phyloP scores from a whole-genome alignment of 2,329 filamentous ascomycete genomes.

The Ophiostoma piceae region DNA sequence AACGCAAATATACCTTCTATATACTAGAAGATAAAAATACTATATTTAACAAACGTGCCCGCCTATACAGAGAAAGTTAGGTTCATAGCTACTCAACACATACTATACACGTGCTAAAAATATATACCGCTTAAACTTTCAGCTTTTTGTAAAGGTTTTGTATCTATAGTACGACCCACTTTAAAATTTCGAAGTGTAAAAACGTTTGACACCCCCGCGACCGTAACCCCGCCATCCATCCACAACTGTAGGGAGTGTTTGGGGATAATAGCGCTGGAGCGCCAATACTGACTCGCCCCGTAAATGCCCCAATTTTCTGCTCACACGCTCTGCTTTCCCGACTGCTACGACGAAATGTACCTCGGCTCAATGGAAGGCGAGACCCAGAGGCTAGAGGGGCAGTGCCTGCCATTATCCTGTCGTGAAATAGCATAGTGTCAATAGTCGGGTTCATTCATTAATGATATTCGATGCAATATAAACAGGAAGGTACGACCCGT shows the following conservation, averaged over 20 bases:
- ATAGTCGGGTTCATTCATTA: background rate
- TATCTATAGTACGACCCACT: too few species aligned
- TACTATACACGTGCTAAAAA: too few species aligned
- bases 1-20: too few species aligned
- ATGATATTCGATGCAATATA: background rate
- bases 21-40: too few species aligned
- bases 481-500: background rate
- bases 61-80: too few species aligned
- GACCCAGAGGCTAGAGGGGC: conserved; percentile 11
- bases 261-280: background rate
- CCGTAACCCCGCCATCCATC: background rate
- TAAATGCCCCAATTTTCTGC: background rate
- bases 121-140: too few species aligned
- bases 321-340: background rate
- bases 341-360: conserved; percentile 11
- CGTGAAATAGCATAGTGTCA: background rate
- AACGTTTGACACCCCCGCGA: too few species aligned
- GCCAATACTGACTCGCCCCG: background rate
- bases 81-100: too few species aligned
- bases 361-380: conserved; percentile 25
- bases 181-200: too few species aligned
- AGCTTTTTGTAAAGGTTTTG: too few species aligned
- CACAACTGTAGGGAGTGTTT: conserved; percentile 13
- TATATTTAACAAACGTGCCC: too few species aligned
- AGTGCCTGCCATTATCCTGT: background rate